These are phyloP conservation scores for Sextonia rubra DNA, from an alignment of 164 flowering plant genomes.

Conservation along the genomic window DNA sequence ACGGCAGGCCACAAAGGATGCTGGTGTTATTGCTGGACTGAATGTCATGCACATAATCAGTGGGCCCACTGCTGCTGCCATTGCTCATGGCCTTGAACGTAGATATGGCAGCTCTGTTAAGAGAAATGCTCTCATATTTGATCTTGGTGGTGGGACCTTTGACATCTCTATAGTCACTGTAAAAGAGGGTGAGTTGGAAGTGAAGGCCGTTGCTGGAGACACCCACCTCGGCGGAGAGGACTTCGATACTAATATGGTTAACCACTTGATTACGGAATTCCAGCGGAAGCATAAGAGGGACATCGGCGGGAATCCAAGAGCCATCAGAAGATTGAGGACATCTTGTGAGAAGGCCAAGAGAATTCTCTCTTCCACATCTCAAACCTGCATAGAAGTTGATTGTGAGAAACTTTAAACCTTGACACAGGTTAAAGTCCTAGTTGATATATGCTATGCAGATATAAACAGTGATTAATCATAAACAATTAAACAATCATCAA, in stretches of 20 bases:
- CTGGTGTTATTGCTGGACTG: conserved; percentile 14
- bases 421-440: too few relatives aligned
- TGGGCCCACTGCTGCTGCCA: conserved; percentile 8
- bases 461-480: too few relatives aligned
- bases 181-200: conserved; percentile 3
- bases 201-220: conserved; percentile 5
- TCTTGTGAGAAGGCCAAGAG: conserved; percentile 57
- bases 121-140: conserved; percentile 6
- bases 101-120: too few relatives aligned
- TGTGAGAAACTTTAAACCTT: too few relatives aligned
- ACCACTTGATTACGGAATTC: conserved; percentile 42
- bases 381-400: conserved; percentile 49
- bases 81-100: conserved; percentile 1
- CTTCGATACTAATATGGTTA: conserved; percentile 56
- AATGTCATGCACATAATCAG: conserved; percentile 9
- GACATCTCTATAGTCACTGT: conserved; percentile 8
- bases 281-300: conserved; percentile 54
- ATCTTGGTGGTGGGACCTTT: conserved; percentile 11
- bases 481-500: too few relatives aligned
- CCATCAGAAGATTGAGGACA: conserved; percentile 46
- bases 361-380: conserved; percentile 46
- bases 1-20: conserved; percentile 15
- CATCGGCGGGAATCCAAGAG: conserved; percentile 40
- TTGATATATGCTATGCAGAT: too few relatives aligned
- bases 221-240: conserved; percentile 59